These are phyloP conservation scores for Scheffersomyces titani DNA, from an alignment of 1,139 yeast genomes.

Conservation along the genomic window DNA sequence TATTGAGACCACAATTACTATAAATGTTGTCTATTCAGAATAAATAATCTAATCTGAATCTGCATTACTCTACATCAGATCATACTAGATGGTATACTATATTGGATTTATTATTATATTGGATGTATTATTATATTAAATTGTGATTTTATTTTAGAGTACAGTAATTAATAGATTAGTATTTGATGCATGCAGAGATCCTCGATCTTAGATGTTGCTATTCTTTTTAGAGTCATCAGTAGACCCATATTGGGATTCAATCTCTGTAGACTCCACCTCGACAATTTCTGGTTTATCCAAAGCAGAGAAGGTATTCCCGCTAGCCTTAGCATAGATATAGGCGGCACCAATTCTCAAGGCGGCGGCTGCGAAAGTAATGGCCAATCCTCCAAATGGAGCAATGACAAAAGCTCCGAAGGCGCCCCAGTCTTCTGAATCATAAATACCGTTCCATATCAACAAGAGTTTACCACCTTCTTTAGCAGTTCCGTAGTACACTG, in stretches of 20 bases:
- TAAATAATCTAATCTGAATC: too few species aligned
- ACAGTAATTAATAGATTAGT: neutral
- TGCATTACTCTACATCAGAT: too few species aligned
- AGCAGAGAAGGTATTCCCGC: conserved; percentile 54
- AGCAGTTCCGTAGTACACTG: conserved; percentile 72
- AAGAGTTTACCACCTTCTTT: conserved; percentile 75
- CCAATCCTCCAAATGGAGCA: conserved; percentile 81
- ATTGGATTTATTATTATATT: too few species aligned
- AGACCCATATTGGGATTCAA: conserved; percentile 11
- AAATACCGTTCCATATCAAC: conserved; percentile 77
- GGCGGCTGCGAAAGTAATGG: conserved; percentile 56
- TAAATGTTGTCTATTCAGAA: too few species aligned
- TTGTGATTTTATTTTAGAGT: too few species aligned
- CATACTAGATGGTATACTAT: too few species aligned
- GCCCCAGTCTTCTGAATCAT: conserved; percentile 82
- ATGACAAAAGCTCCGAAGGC: conserved; percentile 92
- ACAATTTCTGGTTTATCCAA: conserved; percentile 48
- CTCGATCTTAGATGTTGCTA: neutral
- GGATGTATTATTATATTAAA: neutral
- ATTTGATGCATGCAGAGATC: neutral
- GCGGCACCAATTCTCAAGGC: conserved; percentile 47
- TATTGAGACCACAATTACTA: too few species aligned
- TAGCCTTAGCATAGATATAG: conserved; percentile 38
- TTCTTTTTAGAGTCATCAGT: conserved; percentile 11
- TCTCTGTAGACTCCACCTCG: conserved; percentile 11